Percentiles rank a stretch among this genome's conserved stretches.
These are phyloP conservation scores for Eucalyptus sideroxylon DNA, from an alignment of 345 rosid species.

Conservation along the genomic window DNA sequence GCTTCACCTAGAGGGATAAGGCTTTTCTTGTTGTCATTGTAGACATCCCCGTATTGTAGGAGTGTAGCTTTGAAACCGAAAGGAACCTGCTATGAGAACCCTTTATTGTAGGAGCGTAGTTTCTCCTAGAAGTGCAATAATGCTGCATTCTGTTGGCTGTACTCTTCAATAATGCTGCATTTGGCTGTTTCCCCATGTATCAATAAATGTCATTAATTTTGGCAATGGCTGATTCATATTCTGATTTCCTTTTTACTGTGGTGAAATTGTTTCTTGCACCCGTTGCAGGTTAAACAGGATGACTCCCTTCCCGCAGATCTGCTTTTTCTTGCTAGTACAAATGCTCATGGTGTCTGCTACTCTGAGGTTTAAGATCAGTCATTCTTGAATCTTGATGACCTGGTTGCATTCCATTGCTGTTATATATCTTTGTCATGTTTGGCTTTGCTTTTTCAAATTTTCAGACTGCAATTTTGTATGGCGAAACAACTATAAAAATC, in stretches of 20 bases:
- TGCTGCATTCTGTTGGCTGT: neutral
- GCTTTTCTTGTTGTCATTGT: neutral
- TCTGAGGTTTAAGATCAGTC: slow-evolving; percentile 47
- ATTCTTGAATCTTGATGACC: neutral
- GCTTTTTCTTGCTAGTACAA: slow-evolving; percentile 82
- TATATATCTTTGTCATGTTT: neutral
- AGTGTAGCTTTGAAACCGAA: neutral
- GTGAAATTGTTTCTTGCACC: neutral
- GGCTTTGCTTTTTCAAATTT: slow-evolving; percentile 6
- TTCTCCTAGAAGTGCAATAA: neutral
- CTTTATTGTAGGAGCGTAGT: neutral
- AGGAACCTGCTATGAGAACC: neutral
- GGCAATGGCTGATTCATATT: neutral
- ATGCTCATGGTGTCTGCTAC: slow-evolving; percentile 91
- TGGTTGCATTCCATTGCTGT: neutral
- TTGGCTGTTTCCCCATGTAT: neutral
- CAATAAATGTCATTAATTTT: neutral
- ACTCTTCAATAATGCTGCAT: neutral
- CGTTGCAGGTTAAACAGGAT: slow-evolving; percentile 85
- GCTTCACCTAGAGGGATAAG: neutral
- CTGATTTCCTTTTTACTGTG: neutral
- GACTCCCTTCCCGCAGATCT: slow-evolving; percentile 95
- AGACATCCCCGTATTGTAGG: neutral
- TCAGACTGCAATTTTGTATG: slow-evolving; percentile 96
- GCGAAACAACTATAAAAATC: slow-evolving; percentile 97